Evolutionary conservation across 2,329 filamentous ascomycete genomes (phyloP).

Genomic region (Aureobasidium musti): DNA sequence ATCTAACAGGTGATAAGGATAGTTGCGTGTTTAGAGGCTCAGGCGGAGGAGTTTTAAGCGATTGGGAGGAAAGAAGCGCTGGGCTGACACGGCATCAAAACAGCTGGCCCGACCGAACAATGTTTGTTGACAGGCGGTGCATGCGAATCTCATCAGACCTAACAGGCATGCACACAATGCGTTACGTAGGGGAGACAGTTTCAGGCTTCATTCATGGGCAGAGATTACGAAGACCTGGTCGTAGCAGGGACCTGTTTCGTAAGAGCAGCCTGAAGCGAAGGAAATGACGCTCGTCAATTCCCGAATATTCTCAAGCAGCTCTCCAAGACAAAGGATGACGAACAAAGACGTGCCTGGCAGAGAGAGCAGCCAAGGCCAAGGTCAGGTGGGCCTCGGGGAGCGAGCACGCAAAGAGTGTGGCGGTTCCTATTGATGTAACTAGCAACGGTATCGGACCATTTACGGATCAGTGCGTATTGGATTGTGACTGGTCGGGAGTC

Average conservation of each 20-base stretch:
- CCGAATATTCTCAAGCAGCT: slow-evolving; percentile 11
- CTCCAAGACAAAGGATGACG: slow-evolving; percentile 26
- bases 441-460: slow-evolving; percentile 15
- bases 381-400: slow-evolving; percentile 21
- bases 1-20: slow-evolving; percentile 28
- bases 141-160: slow-evolving; percentile 3
- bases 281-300: slow-evolving; percentile 20
- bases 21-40: slow-evolving; percentile 7
- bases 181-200: slow-evolving; percentile 13
- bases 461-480: slow-evolving; percentile 4
- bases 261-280: neutral
- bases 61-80: slow-evolving; percentile 17
- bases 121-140: slow-evolving; percentile 28
- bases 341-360: slow-evolving; percentile 24
- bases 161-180: slow-evolving; percentile 17
- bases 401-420: slow-evolving; percentile 24
- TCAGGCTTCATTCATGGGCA: slow-evolving; percentile 13
- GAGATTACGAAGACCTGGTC: slow-evolving; percentile 20
- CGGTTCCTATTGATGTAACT: slow-evolving; percentile 22
- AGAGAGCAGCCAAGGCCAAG: slow-evolving; percentile 2
- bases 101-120: slow-evolving; percentile 15
- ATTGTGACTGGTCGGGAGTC: slow-evolving; percentile 23
- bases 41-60: slow-evolving; percentile 20
- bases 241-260: slow-evolving; percentile 11
- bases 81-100: slow-evolving; percentile 24